phyloP scores from a whole-genome alignment of 2,329 filamentous ascomycete species.

The Aspergillus fischeri region DNA sequence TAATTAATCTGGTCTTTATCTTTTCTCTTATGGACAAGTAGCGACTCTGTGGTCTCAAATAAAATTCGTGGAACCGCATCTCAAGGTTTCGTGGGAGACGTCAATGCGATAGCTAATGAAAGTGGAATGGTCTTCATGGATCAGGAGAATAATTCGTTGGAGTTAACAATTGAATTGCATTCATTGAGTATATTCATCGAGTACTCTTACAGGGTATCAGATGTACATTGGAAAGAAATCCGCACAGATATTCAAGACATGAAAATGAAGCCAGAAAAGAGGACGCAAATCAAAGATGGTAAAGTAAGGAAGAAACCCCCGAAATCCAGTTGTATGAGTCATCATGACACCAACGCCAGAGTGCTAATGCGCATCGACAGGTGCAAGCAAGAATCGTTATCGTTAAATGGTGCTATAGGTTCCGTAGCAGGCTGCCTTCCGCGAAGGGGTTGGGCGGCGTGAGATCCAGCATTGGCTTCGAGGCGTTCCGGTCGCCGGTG shows the following conservation, averaged over 20 bases:
- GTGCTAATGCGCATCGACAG: not conserved
- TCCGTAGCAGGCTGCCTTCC: conserved; percentile 43
- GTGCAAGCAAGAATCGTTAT: not conserved
- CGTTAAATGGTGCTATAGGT: conserved; percentile 13
- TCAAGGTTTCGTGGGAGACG: no score
- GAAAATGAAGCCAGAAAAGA: not conserved
- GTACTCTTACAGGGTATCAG: not conserved
- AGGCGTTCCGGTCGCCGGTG: conserved; percentile 36
- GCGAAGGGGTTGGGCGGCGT: conserved; percentile 39
- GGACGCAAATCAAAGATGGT: not conserved
- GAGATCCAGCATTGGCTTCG: conserved; percentile 43
- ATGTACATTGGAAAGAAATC: not conserved
- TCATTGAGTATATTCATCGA: not conserved
- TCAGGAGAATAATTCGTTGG: no score
- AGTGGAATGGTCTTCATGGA: no score
- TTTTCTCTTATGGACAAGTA: no score
- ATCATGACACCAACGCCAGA: not conserved
- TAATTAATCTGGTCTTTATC: no score
- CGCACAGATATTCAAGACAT: not conserved
- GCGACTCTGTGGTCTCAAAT: no score
- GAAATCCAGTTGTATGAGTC: not conserved
- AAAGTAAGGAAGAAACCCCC: not conserved
- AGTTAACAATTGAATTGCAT: not conserved
- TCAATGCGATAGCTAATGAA: no score
- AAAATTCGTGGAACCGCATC: no score